These are phyloP conservation scores for Aspergillus hiratsukae DNA, from an alignment of 2,329 filamentous ascomycete genomes.

Conservation along the genomic window DNA sequence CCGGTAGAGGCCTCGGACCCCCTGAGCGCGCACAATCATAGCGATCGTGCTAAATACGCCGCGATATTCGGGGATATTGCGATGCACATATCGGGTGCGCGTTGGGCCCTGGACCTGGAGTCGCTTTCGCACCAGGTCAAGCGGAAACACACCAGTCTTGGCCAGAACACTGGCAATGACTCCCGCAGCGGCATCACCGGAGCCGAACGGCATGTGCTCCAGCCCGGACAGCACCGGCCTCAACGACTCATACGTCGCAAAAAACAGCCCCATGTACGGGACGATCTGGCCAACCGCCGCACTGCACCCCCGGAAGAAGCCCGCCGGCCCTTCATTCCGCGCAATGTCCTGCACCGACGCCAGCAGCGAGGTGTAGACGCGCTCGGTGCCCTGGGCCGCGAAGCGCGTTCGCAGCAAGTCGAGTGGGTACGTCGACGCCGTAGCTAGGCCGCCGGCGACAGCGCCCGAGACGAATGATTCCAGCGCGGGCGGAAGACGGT, in stretches of 20 bases:
- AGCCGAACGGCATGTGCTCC: slow-evolving; percentile 61
- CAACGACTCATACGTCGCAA: slow-evolving; percentile 78
- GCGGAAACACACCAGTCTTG: slow-evolving; percentile 87
- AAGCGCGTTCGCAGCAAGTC: slow-evolving; percentile 92
- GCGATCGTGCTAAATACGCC: slow-evolving; percentile 63
- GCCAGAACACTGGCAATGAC: slow-evolving; percentile 72
- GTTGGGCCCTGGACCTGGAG: slow-evolving; percentile 95
- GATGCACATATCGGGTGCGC: slow-evolving; percentile 70
- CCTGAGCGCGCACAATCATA: slow-evolving; percentile 67
- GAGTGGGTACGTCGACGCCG: slow-evolving; percentile 81
- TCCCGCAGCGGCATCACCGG: slow-evolving; percentile 78
- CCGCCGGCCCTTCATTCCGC: slow-evolving; percentile 66
- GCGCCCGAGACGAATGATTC: slow-evolving; percentile 84
- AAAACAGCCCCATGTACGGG: slow-evolving; percentile 97
- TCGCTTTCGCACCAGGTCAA: slow-evolving; percentile 88
- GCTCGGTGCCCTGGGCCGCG: slow-evolving; percentile 81
- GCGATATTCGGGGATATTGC: slow-evolving; percentile 80
- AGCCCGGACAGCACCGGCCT: slow-evolving; percentile 50
- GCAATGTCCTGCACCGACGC: slow-evolving; percentile 69
- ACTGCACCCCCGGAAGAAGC: slow-evolving; percentile 83
- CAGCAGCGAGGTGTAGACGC: slow-evolving; percentile 70
- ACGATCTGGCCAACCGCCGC: slow-evolving; percentile 84
- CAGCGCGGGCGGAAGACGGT: slow-evolving; percentile 58
- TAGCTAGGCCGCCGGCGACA: slow-evolving; percentile 74
- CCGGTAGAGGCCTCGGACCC: slow-evolving; percentile 75